Evolutionary conservation across 257 asterid species (phyloP).

Genomic region (Cinchona pubescens): DNA sequence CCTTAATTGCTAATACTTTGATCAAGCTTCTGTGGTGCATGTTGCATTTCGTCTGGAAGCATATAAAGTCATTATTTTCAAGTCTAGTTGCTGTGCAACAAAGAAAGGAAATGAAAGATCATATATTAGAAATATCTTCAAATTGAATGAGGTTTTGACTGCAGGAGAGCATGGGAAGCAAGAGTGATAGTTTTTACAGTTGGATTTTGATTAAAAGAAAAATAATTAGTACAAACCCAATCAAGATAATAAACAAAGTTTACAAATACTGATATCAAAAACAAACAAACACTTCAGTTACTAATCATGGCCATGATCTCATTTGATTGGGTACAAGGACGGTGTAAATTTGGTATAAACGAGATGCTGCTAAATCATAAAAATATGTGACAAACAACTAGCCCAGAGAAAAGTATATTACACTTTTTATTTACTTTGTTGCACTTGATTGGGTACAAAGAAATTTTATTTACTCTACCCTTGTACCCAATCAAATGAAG

Average conservation of each 20-base stretch:
- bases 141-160: background rate
- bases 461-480: too few species aligned
- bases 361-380: background rate
- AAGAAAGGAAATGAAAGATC: background rate
- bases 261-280: too few species aligned
- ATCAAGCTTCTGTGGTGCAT: background rate
- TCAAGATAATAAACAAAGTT: background rate
- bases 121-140: background rate
- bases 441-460: too few species aligned
- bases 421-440: too few species aligned
- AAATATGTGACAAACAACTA: background rate
- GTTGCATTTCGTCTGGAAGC: background rate
- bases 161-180: too few species aligned
- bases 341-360: background rate
- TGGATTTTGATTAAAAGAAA: background rate
- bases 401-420: too few species aligned
- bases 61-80: background rate
- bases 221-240: background rate
- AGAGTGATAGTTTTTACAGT: background rate
- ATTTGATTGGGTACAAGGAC: background rate
- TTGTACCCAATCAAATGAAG: too few species aligned
- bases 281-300: background rate
- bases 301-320: background rate
- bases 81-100: too few species aligned
- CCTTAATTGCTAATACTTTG: conserved; percentile 8